Evolutionary conservation across 805 yeast species (phyloP), one percentile per base, ranked within the genome.

Genomic region (Wickerhamomyces chambardii): DNA sequence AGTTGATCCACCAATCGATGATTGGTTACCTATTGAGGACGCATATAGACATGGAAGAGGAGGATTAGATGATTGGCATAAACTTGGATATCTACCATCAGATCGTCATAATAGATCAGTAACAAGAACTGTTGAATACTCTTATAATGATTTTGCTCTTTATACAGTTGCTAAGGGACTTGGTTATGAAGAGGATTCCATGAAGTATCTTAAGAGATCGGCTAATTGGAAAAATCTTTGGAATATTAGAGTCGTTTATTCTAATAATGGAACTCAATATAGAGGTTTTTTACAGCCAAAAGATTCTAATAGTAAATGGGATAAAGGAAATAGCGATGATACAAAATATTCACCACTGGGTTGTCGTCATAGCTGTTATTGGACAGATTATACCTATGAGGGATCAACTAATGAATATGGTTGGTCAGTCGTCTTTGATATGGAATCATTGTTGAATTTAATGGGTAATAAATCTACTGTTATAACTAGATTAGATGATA

Each of bases 221-320:
- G 45, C 58, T 1, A 46, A 53, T 34, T 61, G 66, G 66, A 55
- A 55, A 37, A 51, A 58, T 32, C 38, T 61, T 15, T 61, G 64
- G 64, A 59, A 61, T 36, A 8, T 6, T 6, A 19, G 8, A 6
- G 22, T 19, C 8, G 8, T 8, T 6, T 6, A 6, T 8, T 6
- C 6, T 6, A 19, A 6, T 6, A 8, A 19, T 19, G 36, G 34
- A 3, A 39, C 36, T 15, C 33, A 40, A 9, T 61, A 59, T 39
- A 48, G 35, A 8, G 66, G 64, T 1, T 59, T 59, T 37, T 31
- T 61, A 18, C 62, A 58, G 36, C 64, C 64, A 5, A 56, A 41
- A 30, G 40, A 55, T 34, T 45, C 51, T 12, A 40, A 48, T 36
- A 63, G 64, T 5, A 22, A 39, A 3, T 59, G 60, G 47, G 48